Evolutionary conservation across 257 asterid genomes (phyloP), one percentile per base, ranked within the genome.

Genomic region (Asclepias syriaca): DNA sequence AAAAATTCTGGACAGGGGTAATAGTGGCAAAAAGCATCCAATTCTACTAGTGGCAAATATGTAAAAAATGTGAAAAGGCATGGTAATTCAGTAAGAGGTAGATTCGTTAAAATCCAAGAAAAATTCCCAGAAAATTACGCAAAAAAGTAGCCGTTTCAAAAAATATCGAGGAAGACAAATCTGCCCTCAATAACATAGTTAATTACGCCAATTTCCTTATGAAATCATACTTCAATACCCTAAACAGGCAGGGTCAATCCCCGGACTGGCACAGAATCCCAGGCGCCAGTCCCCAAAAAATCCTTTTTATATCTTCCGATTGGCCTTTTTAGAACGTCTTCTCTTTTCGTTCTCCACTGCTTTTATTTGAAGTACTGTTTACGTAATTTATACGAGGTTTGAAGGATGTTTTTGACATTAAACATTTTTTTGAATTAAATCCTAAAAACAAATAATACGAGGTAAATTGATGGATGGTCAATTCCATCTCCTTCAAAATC

Each of bases 141-240:
- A 60, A 61, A 66, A 74, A 64, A 14, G 58, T 67, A 68, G 77
- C 74, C 82, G 77, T 81, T 77, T 70, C 29, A 58, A 34, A 61
- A n/a, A 43, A 43, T 34, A 18, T 5, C 3, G 0, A 0, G 1
- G 27, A 67, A 49, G 78, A 77, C 77, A 8, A 58, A 65, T 70
- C 46, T 74, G 24, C 75, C 81, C 81, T 70, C 49, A 0, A 6
- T 69, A 18, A 32, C 12, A 3, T 32, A 3, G 24, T 4, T 48
- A 73, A 57, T 73, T 11, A 11, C 83, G 6, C 27, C 5, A 10
- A 21, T 14, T 43, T 3, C n/a, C 50, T 63, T 12, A 1, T 16
- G 16, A 37, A n/a, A 22, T 58, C 29, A 22, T 15, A 22, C 19
- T 49, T 59, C 45, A 67, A 58, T 51, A 63, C 39, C 57, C 11